phyloP scores from a whole-genome alignment of 2,329 filamentous ascomycete species.

The Capronia americana region DNA sequence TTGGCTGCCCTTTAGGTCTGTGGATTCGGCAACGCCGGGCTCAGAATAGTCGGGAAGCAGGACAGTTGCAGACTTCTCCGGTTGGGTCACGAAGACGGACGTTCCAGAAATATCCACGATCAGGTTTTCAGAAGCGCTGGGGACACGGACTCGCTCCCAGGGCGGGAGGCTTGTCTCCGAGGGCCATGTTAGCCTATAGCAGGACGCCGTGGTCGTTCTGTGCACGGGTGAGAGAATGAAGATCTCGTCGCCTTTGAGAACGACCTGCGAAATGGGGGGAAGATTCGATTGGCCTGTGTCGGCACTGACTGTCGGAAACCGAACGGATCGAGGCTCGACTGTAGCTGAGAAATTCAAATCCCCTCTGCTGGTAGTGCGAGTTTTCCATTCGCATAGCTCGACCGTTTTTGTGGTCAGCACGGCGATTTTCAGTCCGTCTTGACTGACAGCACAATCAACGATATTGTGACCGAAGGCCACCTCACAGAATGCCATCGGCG shows the following conservation, averaged over 20 bases:
- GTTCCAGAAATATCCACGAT: slow-evolving; percentile 29
- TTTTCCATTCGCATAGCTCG: slow-evolving; percentile 72
- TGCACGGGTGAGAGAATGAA: slow-evolving; percentile 50
- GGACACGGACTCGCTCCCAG: slow-evolving; percentile 20
- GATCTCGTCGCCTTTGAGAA: slow-evolving; percentile 52
- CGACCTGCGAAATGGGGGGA: slow-evolving; percentile 50
- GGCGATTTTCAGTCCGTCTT: slow-evolving; percentile 69
- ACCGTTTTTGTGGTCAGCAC: slow-evolving; percentile 73
- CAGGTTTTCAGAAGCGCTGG: slow-evolving; percentile 22
- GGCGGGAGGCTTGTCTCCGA: background rate
- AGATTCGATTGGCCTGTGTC: background rate
- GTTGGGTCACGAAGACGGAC: slow-evolving; percentile 25
- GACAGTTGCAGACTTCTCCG: slow-evolving; percentile 17
- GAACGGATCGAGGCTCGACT: slow-evolving; percentile 42
- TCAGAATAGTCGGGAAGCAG: slow-evolving; percentile 9
- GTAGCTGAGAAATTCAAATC: slow-evolving; percentile 57
- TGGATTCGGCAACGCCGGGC: background rate
- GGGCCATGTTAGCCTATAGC: slow-evolving; percentile 20
- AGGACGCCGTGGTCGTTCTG: slow-evolving; percentile 44
- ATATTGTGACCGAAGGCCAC: slow-evolving; percentile 67
- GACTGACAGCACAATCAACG: slow-evolving; percentile 76
- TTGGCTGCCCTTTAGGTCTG: slow-evolving; percentile 16
- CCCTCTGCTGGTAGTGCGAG: slow-evolving; percentile 52
- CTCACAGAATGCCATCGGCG: slow-evolving; percentile 88
- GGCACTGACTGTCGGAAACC: slow-evolving; percentile 9